phyloP scores from a whole-genome alignment of 306 rosid species.

The Psophocarpus tetragonolobus region DNA sequence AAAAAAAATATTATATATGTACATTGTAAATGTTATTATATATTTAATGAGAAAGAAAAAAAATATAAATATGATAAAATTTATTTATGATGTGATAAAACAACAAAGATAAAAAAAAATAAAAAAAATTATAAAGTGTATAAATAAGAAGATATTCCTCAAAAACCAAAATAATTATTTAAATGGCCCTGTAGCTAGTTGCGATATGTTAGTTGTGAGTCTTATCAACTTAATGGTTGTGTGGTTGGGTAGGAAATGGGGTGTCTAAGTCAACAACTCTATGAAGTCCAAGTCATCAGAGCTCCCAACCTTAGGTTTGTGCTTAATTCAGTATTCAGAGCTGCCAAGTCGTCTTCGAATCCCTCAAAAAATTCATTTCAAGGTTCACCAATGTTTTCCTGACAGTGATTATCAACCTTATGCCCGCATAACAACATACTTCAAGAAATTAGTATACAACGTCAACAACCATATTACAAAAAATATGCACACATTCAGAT shows the following conservation, averaged over 20 bases:
- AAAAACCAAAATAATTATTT: neutral
- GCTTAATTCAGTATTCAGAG: neutral
- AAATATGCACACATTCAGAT: neutral
- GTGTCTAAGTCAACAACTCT: slow-evolving; percentile 40
- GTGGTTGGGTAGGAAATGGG: neutral
- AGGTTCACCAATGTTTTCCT: slow-evolving; percentile 18
- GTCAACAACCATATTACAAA: neutral
- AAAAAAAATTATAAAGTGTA: no score
- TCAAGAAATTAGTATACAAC: neutral
- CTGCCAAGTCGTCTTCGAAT: slow-evolving; percentile 29
- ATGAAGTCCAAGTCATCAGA: neutral
- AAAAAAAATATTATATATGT: no score
- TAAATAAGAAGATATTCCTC: no score
- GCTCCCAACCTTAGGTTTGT: neutral
- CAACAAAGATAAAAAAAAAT: no score
- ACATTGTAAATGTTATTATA: no score
- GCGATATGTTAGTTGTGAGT: neutral
- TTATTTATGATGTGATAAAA: no score
- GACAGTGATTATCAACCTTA: neutral
- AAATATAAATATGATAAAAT: no score
- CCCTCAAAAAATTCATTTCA: slow-evolving; percentile 28
- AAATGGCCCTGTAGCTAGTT: neutral
- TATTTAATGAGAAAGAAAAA: no score
- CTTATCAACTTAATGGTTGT: neutral
- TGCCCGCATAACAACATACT: neutral